Evolutionary conservation across 345 rosid genomes (phyloP).

Genomic region (Eutrema japonicum): DNA sequence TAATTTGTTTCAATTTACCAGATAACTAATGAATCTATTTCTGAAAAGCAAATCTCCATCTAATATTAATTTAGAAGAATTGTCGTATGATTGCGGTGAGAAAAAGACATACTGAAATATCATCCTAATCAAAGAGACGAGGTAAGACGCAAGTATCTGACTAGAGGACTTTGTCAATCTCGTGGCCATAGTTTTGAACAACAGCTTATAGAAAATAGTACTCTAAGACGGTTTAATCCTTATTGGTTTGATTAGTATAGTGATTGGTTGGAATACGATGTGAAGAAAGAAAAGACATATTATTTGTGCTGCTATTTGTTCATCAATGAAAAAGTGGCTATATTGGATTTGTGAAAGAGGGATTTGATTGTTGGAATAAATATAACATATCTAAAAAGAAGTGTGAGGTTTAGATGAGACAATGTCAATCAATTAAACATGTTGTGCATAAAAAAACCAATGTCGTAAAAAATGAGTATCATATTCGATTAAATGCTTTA

Average conservation of each 20-base stretch:
- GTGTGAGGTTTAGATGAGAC: no score
- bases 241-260: not conserved
- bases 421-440: no score
- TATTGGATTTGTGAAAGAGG: no score
- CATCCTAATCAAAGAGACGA: no score
- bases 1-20: no score
- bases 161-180: not conserved
- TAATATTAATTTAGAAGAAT: not conserved
- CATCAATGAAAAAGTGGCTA: no score
- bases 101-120: not conserved
- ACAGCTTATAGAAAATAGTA: not conserved
- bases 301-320: not conserved
- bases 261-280: not conserved
- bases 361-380: no score
- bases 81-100: not conserved
- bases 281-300: not conserved
- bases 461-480: no score
- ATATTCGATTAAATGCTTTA: no score
- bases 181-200: not conserved
- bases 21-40: not conserved
- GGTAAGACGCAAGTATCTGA: not conserved
- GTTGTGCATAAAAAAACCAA: no score
- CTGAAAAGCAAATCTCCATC: not conserved
- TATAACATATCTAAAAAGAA: no score
- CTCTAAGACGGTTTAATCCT: not conserved